A percentile compares a stretch with the other conserved stretches of the same genome.
These are phyloP conservation scores for Rhodofomes roseus DNA, from an alignment of 1,284 basidiomycete species.

Conservation along the genomic window DNA sequence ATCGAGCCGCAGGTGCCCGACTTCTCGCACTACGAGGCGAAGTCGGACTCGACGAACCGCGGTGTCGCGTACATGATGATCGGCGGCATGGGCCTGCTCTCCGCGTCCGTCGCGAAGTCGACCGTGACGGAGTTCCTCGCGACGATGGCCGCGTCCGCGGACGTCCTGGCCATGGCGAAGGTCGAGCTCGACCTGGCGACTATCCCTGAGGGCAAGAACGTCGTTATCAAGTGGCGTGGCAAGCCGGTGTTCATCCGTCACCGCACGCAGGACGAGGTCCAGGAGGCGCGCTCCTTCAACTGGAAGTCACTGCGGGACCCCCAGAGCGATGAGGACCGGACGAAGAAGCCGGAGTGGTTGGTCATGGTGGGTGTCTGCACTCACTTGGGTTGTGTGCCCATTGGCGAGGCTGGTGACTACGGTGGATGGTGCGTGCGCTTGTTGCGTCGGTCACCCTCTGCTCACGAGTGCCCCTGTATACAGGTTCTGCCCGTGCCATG, in stretches of 20 bases:
- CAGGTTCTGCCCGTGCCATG: constrained; percentile 96
- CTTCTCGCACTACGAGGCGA: constrained; percentile 80
- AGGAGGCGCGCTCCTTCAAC: constrained; percentile 86
- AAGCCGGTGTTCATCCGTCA: constrained; percentile 99
- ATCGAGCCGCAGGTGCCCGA: constrained; percentile 84
- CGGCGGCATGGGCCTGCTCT: constrained; percentile 91
- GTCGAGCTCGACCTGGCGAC: constrained; percentile 90
- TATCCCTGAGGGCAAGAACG: constrained; percentile 98
- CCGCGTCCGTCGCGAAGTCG: constrained; percentile 93
- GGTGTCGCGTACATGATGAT: constrained; percentile 97
- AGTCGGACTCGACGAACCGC: constrained; percentile 70
- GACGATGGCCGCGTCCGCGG: constrained; percentile 96
- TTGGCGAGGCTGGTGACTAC: constrained; percentile 96
- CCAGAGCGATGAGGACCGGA: constrained; percentile 83
- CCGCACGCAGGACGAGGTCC: constrained; percentile 89
- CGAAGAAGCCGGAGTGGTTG: constrained; percentile 97
- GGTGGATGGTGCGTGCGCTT: constrained; percentile 80
- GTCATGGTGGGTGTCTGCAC: constrained; percentile 99
- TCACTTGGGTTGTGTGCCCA: constrained; percentile 98
- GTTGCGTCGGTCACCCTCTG: background rate
- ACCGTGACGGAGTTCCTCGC: constrained; percentile 93
- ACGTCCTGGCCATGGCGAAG: constrained; percentile 97
- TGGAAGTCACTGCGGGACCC: constrained; percentile 92
- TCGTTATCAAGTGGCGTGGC: constrained; percentile 98
- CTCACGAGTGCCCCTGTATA: constrained; percentile 5